phyloP scores from a whole-genome alignment of 2,329 filamentous ascomycete genomes.

The Fusarium falciforme region DNA sequence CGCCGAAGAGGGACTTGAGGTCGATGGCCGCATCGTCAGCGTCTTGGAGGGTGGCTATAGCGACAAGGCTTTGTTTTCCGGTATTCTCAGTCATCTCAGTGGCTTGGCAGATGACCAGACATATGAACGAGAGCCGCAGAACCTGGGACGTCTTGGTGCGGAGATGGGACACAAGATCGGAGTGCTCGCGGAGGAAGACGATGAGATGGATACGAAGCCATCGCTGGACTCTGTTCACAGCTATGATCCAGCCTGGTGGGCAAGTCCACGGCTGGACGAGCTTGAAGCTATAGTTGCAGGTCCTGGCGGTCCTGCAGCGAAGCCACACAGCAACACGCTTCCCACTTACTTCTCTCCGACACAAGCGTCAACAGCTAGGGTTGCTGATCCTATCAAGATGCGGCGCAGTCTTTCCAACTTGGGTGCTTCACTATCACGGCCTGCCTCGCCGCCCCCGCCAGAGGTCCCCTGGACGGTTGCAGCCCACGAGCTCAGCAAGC shows the following conservation, averaged over 20 bases:
- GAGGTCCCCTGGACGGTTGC: conserved; percentile 88
- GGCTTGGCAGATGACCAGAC: conserved; percentile 75
- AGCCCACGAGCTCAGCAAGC: conserved; percentile 82
- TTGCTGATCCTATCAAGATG: conserved; percentile 74
- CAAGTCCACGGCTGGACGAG: conserved; percentile 70
- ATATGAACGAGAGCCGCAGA: conserved; percentile 49
- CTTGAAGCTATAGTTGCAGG: conserved; percentile 71
- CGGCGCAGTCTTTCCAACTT: conserved; percentile 72
- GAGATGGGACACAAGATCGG: conserved; percentile 69
- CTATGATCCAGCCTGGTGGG: conserved; percentile 81
- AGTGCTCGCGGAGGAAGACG: conserved; percentile 48
- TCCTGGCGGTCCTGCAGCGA: conserved; percentile 62
- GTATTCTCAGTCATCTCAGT: conserved; percentile 89
- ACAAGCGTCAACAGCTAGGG: conserved; percentile 86
- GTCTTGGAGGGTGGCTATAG: conserved; percentile 97
- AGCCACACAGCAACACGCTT: conserved; percentile 64
- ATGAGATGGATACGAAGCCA: conserved; percentile 2
- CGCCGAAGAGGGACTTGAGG: conserved; percentile 79
- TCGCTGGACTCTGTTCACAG: conserved; percentile 49
- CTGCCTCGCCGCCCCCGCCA: conserved; percentile 76
- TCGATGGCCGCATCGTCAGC: conserved; percentile 89
- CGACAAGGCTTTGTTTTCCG: conserved; percentile 88
- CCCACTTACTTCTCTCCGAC: conserved; percentile 90
- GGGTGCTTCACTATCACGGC: conserved; percentile 51
- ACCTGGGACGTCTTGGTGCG: conserved; percentile 60